Percentiles rank a stretch among this genome's conserved stretches.
Conservation (phyloP, 148 eudicot genomes). For the Rhododendron molle region DNA sequence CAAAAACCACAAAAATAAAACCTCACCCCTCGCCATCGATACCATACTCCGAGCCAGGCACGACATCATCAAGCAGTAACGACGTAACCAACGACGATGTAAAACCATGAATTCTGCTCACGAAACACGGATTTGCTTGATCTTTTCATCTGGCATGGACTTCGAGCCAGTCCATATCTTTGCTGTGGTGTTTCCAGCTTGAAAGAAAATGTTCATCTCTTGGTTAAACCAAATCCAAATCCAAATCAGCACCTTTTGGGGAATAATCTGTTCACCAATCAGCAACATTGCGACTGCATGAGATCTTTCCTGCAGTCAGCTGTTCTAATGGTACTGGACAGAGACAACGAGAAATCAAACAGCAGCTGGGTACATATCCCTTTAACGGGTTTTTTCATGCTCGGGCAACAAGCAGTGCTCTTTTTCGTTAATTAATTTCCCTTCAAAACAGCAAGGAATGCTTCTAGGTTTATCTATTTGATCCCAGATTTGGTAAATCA, state of each 20-base stretch:
- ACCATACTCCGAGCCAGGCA: background rate
- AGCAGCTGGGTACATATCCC: background rate
- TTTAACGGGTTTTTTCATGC: too few relatives aligned
- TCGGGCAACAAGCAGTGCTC: background rate
- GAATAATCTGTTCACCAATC: slow-evolving; percentile 61
- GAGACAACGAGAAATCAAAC: slow-evolving; percentile 33
- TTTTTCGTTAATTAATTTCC: background rate
- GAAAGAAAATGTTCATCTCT: slow-evolving; percentile 55
- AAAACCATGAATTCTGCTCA: background rate
- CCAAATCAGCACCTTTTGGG: slow-evolving; percentile 74
- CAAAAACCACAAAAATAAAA: too few relatives aligned
- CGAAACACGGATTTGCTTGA: background rate
- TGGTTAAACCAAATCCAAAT: slow-evolving; percentile 69
- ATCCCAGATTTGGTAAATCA: background rate
- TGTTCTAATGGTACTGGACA: slow-evolving; percentile 36
- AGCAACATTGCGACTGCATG: slow-evolving; percentile 58
- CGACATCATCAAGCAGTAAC: background rate
- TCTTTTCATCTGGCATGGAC: background rate
- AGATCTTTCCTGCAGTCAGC: slow-evolving; percentile 65
- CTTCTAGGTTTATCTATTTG: background rate
- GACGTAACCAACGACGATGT: background rate
- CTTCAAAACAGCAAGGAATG: background rate
- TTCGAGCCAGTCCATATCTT: slow-evolving; percentile 21
- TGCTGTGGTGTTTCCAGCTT: slow-evolving; percentile 39
- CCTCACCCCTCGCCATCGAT: background rate